A percentile compares a stretch with the other conserved stretches of the same genome.
phyloP scores from a whole-genome alignment of 768 basidiomycete genomes.

The Baorangia bicolor region DNA sequence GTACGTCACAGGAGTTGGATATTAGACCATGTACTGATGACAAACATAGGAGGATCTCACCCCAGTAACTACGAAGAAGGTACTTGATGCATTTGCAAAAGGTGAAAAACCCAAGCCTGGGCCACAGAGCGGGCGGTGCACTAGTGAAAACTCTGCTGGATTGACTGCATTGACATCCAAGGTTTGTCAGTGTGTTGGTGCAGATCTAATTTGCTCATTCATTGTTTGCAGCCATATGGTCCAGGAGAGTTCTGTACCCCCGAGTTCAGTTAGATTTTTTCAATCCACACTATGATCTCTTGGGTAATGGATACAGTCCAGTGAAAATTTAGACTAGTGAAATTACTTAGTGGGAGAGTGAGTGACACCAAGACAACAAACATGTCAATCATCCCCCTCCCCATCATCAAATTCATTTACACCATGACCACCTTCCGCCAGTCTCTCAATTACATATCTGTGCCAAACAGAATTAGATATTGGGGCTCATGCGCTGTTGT shows the following conservation, averaged over 20 bases:
- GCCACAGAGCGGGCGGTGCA: conserved; percentile 82
- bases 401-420: conserved; percentile 73
- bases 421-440: conserved; percentile 78
- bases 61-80: conserved; percentile 67
- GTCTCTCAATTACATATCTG: conserved; percentile 67
- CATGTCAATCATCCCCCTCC: conserved; percentile 71
- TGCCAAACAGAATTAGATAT: conserved; percentile 7
- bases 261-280: conserved; percentile 68
- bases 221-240: conserved; percentile 72
- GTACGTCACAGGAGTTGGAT: conserved; percentile 43
- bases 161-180: conserved; percentile 76
- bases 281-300: not conserved
- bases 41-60: conserved; percentile 76
- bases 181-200: conserved; percentile 40
- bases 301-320: not conserved
- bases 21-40: conserved; percentile 7
- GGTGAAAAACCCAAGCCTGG: conserved; percentile 92
- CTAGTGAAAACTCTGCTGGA: conserved; percentile 92
- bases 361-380: not conserved
- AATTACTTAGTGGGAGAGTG: not conserved
- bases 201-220: conserved; percentile 5
- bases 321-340: not conserved
- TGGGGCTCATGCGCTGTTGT: not conserved
- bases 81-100: conserved; percentile 75
- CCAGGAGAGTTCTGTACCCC: conserved; percentile 87